Evolutionary conservation across 2,329 filamentous ascomycete genomes (phyloP).

Genomic region (Diaporthe sp.): DNA sequence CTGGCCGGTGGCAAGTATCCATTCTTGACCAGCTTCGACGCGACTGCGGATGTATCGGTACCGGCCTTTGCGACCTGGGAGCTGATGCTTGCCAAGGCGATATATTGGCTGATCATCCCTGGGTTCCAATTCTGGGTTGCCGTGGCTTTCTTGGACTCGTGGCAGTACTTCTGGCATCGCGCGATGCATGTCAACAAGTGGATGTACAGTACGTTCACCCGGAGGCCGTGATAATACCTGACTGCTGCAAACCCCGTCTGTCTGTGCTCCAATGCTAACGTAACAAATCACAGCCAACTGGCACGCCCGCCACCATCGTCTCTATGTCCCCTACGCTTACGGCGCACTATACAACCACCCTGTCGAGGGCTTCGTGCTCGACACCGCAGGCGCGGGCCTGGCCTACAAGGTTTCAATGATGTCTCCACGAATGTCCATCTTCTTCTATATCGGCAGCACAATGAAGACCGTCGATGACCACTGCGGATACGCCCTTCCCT

Average conservation of each 20-base stretch:
- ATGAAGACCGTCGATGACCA: conserved; percentile 99
- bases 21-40: conserved; percentile 71
- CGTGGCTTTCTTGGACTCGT: conserved; percentile 87
- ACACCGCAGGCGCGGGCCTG: conserved; percentile 88
- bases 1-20: conserved; percentile 88
- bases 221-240: neutral
- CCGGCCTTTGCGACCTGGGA: conserved; percentile 91
- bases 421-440: conserved; percentile 88
- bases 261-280: conserved; percentile 42
- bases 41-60: conserved; percentile 64
- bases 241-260: neutral
- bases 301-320: conserved; percentile 94
- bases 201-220: conserved; percentile 83
- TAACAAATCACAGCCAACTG: conserved; percentile 74
- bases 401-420: conserved; percentile 86
- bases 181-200: conserved; percentile 98
- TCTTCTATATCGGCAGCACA: conserved; percentile 89
- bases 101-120: conserved; percentile 86
- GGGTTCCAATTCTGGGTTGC: conserved; percentile 82
- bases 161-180: conserved; percentile 98
- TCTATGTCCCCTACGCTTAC: conserved; percentile 98
- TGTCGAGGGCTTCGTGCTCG: conserved; percentile 91
- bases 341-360: conserved; percentile 98
- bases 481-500: conserved; percentile 95
- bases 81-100: conserved; percentile 76